Evolutionary conservation across 225 moss, liverwort and hornwort genomes (phyloP).

Genomic region (Asterella californica): DNA sequence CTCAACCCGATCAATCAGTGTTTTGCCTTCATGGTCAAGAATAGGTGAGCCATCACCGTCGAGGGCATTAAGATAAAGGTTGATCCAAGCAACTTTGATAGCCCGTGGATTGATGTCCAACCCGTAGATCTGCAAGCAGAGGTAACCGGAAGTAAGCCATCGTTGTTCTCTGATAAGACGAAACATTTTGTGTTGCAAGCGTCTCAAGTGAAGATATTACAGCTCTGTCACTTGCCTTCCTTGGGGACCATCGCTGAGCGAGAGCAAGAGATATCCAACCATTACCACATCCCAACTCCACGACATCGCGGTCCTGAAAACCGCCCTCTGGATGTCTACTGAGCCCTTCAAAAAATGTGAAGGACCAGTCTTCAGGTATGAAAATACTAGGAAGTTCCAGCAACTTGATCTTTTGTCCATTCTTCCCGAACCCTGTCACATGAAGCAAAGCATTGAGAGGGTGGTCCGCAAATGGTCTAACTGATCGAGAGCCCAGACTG

Average conservation of each 20-base stretch:
- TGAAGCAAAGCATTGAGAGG: not conserved
- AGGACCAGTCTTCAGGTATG: constrained; percentile 97
- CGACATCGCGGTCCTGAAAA: constrained; percentile 86
- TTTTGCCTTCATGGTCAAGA: constrained; percentile 80
- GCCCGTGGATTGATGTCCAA: constrained; percentile 97
- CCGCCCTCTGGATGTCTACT: constrained; percentile 94
- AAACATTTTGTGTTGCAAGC: not conserved
- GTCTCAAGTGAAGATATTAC: not conserved
- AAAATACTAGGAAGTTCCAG: constrained; percentile 97
- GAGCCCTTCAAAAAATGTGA: constrained; percentile 98
- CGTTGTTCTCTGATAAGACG: not conserved
- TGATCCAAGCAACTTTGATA: constrained; percentile 94
- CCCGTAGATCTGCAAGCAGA: constrained; percentile 68
- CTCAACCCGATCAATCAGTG: constrained; percentile 85
- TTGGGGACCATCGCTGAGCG: constrained; percentile 88
- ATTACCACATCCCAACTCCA: constrained; percentile 94
- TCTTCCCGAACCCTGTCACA: constrained; percentile 58
- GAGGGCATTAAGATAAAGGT: constrained; percentile 90
- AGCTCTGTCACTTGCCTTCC: constrained; percentile 50
- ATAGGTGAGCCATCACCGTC: constrained; percentile 71
- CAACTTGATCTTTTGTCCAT: constrained; percentile 68
- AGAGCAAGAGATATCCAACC: constrained; percentile 99
- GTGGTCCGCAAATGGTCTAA: not conserved
- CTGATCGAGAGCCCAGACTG: not conserved
- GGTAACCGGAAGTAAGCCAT: not conserved